Base-by-base conservation (phyloP, 2,329 filamentous ascomycete species). In the Purpureocillium takamizusanense region DNA sequence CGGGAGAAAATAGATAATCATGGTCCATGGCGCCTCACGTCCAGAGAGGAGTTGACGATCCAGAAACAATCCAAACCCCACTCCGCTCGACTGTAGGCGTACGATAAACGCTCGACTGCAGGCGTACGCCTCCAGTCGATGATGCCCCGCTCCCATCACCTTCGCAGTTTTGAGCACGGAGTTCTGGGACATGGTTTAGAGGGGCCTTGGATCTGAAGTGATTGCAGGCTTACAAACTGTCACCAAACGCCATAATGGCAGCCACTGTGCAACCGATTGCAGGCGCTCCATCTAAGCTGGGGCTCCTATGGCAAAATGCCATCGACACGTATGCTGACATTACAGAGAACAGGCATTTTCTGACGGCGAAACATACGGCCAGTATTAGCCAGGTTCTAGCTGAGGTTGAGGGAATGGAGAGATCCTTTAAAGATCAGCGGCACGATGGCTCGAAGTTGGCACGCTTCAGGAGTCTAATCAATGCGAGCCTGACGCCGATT, bases 381-480 rank as follows among this genome's bases (percentile, higher is more conserved):
- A 36, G 25, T 16, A 15, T 36, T 9, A 25, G 27, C 7, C 7
- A n/a, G 2, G 16, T 36, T 13, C 7, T 35, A 23, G 33, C 15
- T 23, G 38, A 39, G 33, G 21, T 39, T 35, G 38, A 28, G 14
- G 16, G 30, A 25, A 36, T 32, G 38, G 33, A 35, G 11, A 39
- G 30, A 14, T 36, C 4, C 10, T 36, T 39, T 23, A 35, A 14
- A 18, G 14, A 30, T 6, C 9, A 39, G 9, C 37, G 37, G 4
- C 32, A 35, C 18, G 32, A 35, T 16, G 37, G 37, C 31, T 39
- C 37, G 33, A 42, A 32, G 29, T 21, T 34, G 21, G 41, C 21
- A n/a, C 29, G 31, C 21, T 42, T 42, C 28, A 42, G 41, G 23
- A 42, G 29, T 18, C 37, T 42, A 12, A 34, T 42, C 12, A 37